phyloP scores from a whole-genome alignment of 2,329 filamentous ascomycete genomes.

The Apiospora kogelbergensis region DNA sequence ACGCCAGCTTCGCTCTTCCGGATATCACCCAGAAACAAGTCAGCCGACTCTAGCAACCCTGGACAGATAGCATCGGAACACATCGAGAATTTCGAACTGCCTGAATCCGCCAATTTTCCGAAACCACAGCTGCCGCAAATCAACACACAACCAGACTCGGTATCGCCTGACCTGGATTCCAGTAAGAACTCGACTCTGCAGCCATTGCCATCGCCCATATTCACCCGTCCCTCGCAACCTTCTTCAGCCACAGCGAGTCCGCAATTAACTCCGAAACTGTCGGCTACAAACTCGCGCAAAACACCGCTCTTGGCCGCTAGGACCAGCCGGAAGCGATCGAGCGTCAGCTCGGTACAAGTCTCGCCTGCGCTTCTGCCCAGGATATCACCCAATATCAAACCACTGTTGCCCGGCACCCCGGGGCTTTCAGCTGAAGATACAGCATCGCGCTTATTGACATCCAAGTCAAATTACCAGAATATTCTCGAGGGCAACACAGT shows the following conservation, averaged over 20 bases:
- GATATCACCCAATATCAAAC: constrained; percentile 94
- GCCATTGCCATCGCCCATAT: constrained; percentile 48
- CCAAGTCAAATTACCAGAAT: constrained; percentile 98
- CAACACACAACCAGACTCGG: constrained; percentile 51
- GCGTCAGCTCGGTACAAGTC: constrained; percentile 70
- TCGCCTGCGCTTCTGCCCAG: constrained; percentile 85
- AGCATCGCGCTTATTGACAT: constrained; percentile 75
- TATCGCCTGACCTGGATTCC: constrained; percentile 36
- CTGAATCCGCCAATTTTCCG: constrained; percentile 63
- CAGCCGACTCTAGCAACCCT: constrained; percentile 39
- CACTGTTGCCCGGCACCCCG: constrained; percentile 67
- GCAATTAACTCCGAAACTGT: constrained; percentile 57
- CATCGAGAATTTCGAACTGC: constrained; percentile 64
- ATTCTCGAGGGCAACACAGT: constrained; percentile 91
- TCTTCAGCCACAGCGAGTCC: constrained; percentile 66
- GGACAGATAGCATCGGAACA: constrained; percentile 49
- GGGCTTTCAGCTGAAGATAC: constrained; percentile 58
- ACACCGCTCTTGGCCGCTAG: constrained; percentile 58
- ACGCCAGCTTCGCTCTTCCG: constrained; percentile 90
- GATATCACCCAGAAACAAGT: constrained; percentile 57
- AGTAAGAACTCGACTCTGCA: constrained; percentile 53
- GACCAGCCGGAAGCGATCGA: constrained; percentile 67
- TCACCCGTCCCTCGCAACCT: constrained; percentile 39
- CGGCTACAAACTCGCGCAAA: constrained; percentile 43
- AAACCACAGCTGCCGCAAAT: constrained; percentile 48